Base-by-base conservation (phyloP, 495 filamentous ascomycete genomes). In the Staphylotrichum tortipilum region DNA sequence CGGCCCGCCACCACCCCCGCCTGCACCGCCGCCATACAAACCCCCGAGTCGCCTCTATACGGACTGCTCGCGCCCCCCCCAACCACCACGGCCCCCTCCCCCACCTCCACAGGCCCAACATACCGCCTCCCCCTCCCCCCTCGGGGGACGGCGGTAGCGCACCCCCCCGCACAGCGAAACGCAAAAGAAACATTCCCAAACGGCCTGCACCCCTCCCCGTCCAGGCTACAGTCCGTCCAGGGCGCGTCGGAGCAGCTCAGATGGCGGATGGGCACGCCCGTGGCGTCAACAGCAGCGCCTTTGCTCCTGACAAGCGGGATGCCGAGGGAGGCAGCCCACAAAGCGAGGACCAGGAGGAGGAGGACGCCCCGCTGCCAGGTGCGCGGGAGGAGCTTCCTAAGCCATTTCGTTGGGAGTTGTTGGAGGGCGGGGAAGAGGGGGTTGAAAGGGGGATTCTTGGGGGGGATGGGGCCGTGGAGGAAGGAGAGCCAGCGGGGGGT, bases 151-250 rank as follows among this genome's bases (percentile, higher is more conserved):
- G 76, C 67, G 50, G 75, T 70, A 19, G 69, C 70, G 61, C 88
- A 94, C 56, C 82, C 82, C 2, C 83, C 82, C 22, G 86, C 84
- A 57, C 88, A 94, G 38, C 85, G 76, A 59, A 94, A 92, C n/a
- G 85, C 72, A 49, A 86, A 74, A 2, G 72, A 75, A 40, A 72
- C 72, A 54, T 80, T 78, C 22, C 74, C 71, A 55, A 92, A 94
- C 0, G 88, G 88, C 17, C 81, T 77, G 67, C 88, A 94, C 53
- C 78, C 68, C 39, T 81, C 78, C 15, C 88, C 88, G 57, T 92
- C 78, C 4, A 91, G 54, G 11, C 88, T 88, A 58, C 88, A 94
- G 47, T 73, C 69, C 23, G 68, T 64, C 86, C 86, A 89, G 24
- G 64, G 68, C 10, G 66, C 62, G 49, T 77, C 74, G 21, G 73